phyloP scores from a whole-genome alignment of 495 filamentous ascomycete genomes.

The Aspergillus ostianus region DNA sequence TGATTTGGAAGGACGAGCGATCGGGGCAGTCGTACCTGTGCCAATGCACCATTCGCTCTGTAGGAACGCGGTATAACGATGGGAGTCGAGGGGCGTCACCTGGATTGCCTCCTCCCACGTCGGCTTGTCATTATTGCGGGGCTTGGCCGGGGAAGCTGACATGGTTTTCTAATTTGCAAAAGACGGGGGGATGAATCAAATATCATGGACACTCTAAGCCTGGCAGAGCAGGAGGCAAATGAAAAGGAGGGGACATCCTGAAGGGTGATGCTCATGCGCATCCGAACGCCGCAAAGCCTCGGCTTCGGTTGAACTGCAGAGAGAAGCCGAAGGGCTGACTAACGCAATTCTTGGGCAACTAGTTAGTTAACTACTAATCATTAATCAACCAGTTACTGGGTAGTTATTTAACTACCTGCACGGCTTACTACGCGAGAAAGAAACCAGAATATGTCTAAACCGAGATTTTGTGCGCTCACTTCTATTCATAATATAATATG shows the following conservation, averaged over 20 bases:
- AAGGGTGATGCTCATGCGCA: not conserved
- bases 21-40: constrained; percentile 44
- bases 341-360: not conserved
- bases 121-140: constrained; percentile 6
- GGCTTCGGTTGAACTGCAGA: not conserved
- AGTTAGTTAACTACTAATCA: too few relatives aligned
- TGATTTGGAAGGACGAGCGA: constrained; percentile 4
- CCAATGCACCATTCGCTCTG: constrained; percentile 70
- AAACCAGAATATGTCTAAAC: not conserved
- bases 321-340: not conserved
- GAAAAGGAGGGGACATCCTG: not conserved
- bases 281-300: not conserved
- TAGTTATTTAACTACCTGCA: too few relatives aligned
- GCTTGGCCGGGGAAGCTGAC: constrained; percentile 18
- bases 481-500: too few relatives aligned
- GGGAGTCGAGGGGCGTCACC: constrained; percentile 52
- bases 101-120: constrained; percentile 59
- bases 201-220: constrained; percentile 1
- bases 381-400: too few relatives aligned
- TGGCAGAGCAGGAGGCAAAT: constrained; percentile 8
- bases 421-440: not conserved
- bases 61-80: constrained; percentile 61
- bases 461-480: too few relatives aligned
- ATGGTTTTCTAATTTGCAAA: constrained; percentile 4
- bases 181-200: not conserved